Percentiles rank a stretch among this genome's conserved stretches.
phyloP scores from a whole-genome alignment of 2,329 filamentous ascomycete species.

The Leptographium radiaticola region DNA sequence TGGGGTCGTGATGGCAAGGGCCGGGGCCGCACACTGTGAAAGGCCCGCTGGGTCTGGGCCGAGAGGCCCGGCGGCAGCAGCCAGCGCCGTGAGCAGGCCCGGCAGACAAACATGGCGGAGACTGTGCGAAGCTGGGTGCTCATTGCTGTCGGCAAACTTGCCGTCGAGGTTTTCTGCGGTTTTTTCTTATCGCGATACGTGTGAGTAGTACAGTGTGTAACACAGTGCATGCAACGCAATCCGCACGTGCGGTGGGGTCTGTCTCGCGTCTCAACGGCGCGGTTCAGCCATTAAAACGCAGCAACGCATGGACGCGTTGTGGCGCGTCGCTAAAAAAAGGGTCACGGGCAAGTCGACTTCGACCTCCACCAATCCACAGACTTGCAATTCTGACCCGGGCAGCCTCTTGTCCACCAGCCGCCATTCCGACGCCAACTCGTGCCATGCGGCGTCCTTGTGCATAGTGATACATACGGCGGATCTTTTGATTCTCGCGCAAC shows the following conservation, averaged over 20 bases:
- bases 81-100: conserved; percentile 20
- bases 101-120: conserved; percentile 24
- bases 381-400: not conserved
- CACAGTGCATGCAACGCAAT: not conserved
- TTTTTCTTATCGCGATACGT: conserved; percentile 6
- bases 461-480: not conserved
- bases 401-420: not conserved
- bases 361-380: not conserved
- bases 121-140: not conserved
- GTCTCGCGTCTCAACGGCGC: not conserved
- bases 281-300: not conserved
- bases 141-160: not conserved
- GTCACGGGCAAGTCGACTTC: too few species aligned
- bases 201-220: not conserved
- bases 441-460: not conserved
- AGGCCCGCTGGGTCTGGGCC: not conserved
- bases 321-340: conserved; percentile 2
- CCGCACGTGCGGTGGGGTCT: too few species aligned
- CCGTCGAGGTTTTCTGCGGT: not conserved
- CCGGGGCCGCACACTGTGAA: not conserved
- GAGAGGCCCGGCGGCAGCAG: not conserved
- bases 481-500: not conserved
- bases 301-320: not conserved
- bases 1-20: not conserved
- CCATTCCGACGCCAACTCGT: not conserved